phyloP scores from a whole-genome alignment of 106 monocot genomes.

The Narthecium ossifragum region DNA sequence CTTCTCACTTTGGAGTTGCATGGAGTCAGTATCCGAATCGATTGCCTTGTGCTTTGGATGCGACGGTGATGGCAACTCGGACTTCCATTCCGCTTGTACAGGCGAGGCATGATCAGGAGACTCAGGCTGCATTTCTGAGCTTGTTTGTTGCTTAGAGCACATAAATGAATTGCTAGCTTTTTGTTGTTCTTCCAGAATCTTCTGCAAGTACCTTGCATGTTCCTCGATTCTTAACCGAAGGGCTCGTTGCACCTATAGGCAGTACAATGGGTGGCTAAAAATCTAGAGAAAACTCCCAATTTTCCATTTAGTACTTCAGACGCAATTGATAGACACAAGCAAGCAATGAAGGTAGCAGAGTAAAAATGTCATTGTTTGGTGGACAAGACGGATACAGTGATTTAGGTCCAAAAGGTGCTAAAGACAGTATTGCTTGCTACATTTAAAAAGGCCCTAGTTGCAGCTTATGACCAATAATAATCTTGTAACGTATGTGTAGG shows the following conservation, averaged over 20 bases:
- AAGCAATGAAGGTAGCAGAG: no score
- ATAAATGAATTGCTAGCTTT: constrained; percentile 33
- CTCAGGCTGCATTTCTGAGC: constrained; percentile 14
- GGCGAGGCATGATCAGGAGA: constrained; percentile 10
- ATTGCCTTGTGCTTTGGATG: constrained; percentile 20
- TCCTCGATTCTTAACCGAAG: constrained; percentile 86
- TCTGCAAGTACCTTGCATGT: constrained; percentile 81
- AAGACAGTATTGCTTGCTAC: neutral
- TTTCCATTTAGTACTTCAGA: neutral
- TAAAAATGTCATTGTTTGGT: neutral
- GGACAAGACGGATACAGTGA: neutral
- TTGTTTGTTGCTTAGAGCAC: constrained; percentile 16
- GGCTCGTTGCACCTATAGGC: constrained; percentile 64
- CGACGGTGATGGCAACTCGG: neutral
- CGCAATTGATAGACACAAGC: neutral
- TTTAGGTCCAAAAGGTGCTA: neutral
- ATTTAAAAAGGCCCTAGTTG: no score
- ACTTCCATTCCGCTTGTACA: constrained; percentile 20
- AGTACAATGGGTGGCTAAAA: neutral
- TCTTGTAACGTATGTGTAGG: no score
- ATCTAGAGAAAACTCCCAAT: neutral
- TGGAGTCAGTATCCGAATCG: constrained; percentile 16
- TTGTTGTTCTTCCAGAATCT: constrained; percentile 73
- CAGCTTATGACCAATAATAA: no score
- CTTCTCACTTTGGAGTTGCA: constrained; percentile 16